These are phyloP conservation scores for Astragalus membranaceus DNA, from an alignment of 306 rosid species.

Conservation along the genomic window DNA sequence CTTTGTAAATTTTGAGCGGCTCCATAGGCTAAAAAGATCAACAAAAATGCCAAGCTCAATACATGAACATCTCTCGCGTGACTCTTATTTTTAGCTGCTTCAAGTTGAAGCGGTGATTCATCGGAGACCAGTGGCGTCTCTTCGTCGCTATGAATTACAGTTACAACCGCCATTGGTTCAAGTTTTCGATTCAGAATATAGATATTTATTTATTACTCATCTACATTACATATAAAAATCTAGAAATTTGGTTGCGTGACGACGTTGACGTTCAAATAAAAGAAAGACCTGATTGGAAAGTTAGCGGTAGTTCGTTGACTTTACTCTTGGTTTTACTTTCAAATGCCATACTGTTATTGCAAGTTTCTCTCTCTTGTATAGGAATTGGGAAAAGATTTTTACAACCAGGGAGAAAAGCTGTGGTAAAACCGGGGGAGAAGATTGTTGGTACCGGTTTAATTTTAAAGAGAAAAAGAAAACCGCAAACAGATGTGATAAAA, in stretches of 20 bases:
- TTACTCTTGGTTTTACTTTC: no score
- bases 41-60: conserved; percentile 60
- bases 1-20: conserved; percentile 92
- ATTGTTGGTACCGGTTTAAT: no score
- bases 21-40: conserved; percentile 79
- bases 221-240: conserved; percentile 3
- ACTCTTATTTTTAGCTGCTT: not conserved
- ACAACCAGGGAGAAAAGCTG: no score
- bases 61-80: conserved; percentile 60
- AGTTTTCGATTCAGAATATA: not conserved
- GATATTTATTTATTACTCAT: not conserved
- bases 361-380: no score
- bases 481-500: no score
- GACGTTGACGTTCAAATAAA: not conserved
- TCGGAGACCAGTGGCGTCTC: conserved; percentile 47
- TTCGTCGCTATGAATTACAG: conserved; percentile 34
- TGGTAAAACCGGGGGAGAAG: no score
- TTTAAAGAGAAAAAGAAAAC: no score
- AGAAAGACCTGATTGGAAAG: no score
- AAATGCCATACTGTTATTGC: no score
- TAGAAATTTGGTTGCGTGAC: conserved; percentile 5
- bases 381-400: no score
- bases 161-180: conserved; percentile 32
- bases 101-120: conserved; percentile 4
- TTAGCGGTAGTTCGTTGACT: no score